These are phyloP conservation scores for Staphylotrichum longicolle DNA, from an alignment of 495 filamentous ascomycete genomes.

Conservation along the genomic window DNA sequence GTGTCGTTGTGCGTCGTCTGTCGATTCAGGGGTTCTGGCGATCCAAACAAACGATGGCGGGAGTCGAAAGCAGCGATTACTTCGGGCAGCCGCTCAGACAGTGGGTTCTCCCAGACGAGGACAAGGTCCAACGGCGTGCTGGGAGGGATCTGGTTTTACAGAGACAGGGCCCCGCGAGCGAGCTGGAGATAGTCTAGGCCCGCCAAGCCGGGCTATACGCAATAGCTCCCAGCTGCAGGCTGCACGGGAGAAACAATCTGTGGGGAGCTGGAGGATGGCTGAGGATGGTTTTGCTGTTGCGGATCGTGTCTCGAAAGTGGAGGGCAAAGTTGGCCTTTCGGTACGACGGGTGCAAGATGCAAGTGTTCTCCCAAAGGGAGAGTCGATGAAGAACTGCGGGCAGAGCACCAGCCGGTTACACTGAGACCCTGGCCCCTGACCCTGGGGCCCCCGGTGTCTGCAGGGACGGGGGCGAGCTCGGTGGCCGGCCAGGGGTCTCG, in stretches of 20 bases:
- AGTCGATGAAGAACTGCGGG: constrained; percentile 11
- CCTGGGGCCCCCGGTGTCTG: neutral
- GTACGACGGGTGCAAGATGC: constrained; percentile 3
- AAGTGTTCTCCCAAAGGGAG: constrained; percentile 11
- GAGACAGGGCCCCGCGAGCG: constrained; percentile 1
- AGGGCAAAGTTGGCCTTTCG: constrained; percentile 10
- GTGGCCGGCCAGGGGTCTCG: constrained; percentile 16
- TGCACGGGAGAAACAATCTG: constrained; percentile 18
- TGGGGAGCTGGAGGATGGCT: constrained; percentile 25
- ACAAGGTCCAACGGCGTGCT: constrained; percentile 6
- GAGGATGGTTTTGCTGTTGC: constrained; percentile 36
- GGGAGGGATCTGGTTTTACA: constrained; percentile 29
- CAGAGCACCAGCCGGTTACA: constrained; percentile 3
- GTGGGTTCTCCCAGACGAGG: constrained; percentile 18
- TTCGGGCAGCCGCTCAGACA: constrained; percentile 20
- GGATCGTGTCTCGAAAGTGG: constrained; percentile 46
- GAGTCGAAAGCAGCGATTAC: neutral
- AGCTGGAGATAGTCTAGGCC: constrained; percentile 20
- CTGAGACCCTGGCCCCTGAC: constrained; percentile 16
- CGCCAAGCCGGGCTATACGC: constrained; percentile 20
- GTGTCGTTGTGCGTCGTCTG: neutral
- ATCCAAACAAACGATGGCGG: neutral
- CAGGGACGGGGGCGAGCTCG: constrained; percentile 4
- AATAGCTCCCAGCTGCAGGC: neutral
- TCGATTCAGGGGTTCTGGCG: neutral